These are phyloP conservation scores for Fusarium sp. DNA, from an alignment of 2,329 filamentous ascomycete genomes.

Conservation along the genomic window DNA sequence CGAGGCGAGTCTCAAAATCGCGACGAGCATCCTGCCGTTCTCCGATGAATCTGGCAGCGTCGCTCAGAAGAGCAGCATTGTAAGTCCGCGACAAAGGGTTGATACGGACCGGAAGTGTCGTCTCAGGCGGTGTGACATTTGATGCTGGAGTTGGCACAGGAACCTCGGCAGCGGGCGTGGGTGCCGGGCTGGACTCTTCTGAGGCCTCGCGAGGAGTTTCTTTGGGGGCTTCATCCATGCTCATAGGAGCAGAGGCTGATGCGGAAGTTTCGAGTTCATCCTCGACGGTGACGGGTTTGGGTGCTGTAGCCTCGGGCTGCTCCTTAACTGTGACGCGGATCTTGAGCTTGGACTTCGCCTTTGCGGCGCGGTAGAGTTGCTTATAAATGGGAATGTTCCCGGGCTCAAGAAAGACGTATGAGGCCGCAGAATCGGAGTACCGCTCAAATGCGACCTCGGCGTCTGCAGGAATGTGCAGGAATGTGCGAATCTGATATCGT, in stretches of 20 bases:
- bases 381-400: conserved; percentile 89
- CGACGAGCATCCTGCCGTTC: conserved; percentile 41
- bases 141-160: conserved; percentile 38
- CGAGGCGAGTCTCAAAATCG: conserved; percentile 49
- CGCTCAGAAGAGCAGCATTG: conserved; percentile 46
- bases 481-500: conserved; percentile 52
- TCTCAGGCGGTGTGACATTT: conserved; percentile 33
- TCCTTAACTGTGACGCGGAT: conserved; percentile 74
- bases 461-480: conserved; percentile 53
- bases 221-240: conserved; percentile 36
- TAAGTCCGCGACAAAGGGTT: conserved; percentile 48
- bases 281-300: conserved; percentile 64
- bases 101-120: conserved; percentile 43
- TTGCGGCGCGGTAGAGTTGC: conserved; percentile 95
- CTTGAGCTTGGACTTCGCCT: conserved; percentile 97
- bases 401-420: conserved; percentile 83
- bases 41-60: conserved; percentile 47
- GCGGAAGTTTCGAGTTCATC: conserved; percentile 59
- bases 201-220: conserved; percentile 22
- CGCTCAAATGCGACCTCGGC: conserved; percentile 79
- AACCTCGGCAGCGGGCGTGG: conserved; percentile 37
- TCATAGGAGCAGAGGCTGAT: conserved; percentile 18
- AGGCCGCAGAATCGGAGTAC: conserved; percentile 91
- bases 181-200: conserved; percentile 30
- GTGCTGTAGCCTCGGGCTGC: conserved; percentile 40